A percentile compares a stretch with the other conserved stretches of the same genome.
Evolutionary conservation across 2,329 filamentous ascomycete species (phyloP).

Genomic region (Verticillium klebahnii): DNA sequence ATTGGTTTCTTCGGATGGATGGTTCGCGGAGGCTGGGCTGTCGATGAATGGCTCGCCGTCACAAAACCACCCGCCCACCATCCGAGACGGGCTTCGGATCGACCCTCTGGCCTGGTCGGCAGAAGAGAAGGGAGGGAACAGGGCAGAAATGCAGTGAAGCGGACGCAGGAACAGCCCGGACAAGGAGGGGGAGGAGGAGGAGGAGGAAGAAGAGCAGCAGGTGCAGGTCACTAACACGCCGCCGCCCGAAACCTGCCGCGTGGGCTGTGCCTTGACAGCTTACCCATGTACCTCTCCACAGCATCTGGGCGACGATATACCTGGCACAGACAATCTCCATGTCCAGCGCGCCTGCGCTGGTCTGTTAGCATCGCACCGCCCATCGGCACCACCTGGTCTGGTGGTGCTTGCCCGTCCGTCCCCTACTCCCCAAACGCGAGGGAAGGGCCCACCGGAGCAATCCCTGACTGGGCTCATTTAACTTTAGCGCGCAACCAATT

Average conservation of each 20-base stretch:
- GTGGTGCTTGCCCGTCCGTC: not conserved
- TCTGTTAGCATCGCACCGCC: not conserved
- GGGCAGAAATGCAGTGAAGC: not conserved
- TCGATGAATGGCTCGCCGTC: not conserved
- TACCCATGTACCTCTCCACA: not conserved
- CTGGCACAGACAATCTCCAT: not conserved
- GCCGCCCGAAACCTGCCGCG: not conserved
- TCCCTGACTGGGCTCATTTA: constrained; percentile 31
- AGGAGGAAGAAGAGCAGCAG: not conserved
- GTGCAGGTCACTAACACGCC: not conserved
- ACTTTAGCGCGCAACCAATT: constrained; percentile 33
- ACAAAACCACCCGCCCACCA: no score
- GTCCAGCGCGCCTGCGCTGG: not conserved
- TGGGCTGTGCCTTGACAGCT: not conserved
- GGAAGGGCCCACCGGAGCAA: constrained; percentile 10
- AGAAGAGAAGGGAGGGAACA: not conserved
- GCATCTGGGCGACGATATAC: not conserved
- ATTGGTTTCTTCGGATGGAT: not conserved
- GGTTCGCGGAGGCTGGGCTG: not conserved
- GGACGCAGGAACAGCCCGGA: not conserved
- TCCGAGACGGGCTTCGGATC: not conserved
- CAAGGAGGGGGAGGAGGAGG: not conserved
- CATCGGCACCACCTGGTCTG: not conserved
- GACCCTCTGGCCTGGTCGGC: not conserved
- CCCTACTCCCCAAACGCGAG: not conserved